phyloP scores from a whole-genome alignment of 495 filamentous ascomycete species.

The Aspergillus incahuasiensis region DNA sequence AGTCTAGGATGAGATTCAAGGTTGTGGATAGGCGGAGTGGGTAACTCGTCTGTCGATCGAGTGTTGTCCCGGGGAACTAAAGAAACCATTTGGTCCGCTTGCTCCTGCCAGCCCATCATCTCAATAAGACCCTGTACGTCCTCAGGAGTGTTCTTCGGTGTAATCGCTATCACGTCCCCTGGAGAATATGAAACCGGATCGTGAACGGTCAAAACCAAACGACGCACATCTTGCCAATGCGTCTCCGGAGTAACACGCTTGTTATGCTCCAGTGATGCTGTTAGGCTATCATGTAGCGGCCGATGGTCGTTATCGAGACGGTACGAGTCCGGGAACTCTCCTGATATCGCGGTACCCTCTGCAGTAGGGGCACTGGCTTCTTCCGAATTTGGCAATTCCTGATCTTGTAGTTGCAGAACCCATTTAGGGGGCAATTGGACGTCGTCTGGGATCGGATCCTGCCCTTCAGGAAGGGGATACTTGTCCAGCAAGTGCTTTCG shows the following conservation, averaged over 20 bases:
- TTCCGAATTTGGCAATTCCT: not conserved
- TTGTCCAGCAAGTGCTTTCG: constrained; percentile 56
- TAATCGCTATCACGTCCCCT: constrained; percentile 73
- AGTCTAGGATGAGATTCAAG: constrained; percentile 40
- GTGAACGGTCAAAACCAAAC: constrained; percentile 54
- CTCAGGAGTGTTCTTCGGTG: constrained; percentile 76
- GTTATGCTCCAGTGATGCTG: constrained; percentile 49
- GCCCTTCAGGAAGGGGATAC: constrained; percentile 62
- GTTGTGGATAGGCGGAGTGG: constrained; percentile 39
- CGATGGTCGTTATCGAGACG: constrained; percentile 44
- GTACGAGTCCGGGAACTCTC: constrained; percentile 23
- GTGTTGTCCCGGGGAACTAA: constrained; percentile 35
- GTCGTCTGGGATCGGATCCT: constrained; percentile 69
- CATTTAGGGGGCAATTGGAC: constrained; percentile 76
- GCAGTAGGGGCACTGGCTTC: not conserved
- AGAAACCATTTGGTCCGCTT: constrained; percentile 61
- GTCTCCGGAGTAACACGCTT: constrained; percentile 63
- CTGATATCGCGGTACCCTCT: constrained; percentile 1
- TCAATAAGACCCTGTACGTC: constrained; percentile 73
- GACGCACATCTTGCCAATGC: constrained; percentile 95
- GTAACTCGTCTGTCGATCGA: constrained; percentile 19
- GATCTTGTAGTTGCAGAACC: constrained; percentile 49
- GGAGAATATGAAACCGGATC: constrained; percentile 50
- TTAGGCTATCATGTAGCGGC: constrained; percentile 50
- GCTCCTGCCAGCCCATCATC: constrained; percentile 67